Evolutionary conservation across 208 protist species (phyloP), one percentile per base, ranked within the genome.

Genomic region (Leishmania arabica): DNA sequence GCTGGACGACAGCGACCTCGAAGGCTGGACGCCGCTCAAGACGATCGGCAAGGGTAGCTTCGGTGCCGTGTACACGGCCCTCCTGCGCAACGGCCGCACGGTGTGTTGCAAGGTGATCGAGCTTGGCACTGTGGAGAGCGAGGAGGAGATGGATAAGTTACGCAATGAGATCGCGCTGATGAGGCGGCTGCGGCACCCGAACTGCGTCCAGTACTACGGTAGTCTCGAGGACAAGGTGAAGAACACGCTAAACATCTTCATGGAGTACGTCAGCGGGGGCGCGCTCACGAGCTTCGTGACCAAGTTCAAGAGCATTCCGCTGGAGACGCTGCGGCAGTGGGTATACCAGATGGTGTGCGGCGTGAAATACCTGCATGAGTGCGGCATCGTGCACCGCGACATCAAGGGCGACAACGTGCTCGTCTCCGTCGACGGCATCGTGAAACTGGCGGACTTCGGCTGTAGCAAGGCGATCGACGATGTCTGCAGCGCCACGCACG

Each of bases 391-490:
- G 0, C 96, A 98, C 78, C 90, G 96, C 34, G 96, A 98, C 65
- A 95, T 98, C 77, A 98, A 98, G 66, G 94, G 95, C 65, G 96
- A 95, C 74, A 98, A 98, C 80, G 92, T 98, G 2, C 86, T 98
- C 51, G 90, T 98, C 53, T 92, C 92, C 19, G 83, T 92, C 27
- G 93, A 96, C 70, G 95, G 95, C 65, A 90, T 95, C 27, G 87
- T 97, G 75, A 98, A 98, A 84, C 86, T 98, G 45, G 96, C 94
- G 17, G 96, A 98, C 87, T 98, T 98, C 85, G 96, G 96, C n/a
- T 97, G 93, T 78, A 95, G 93, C 77, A 97, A 96, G 83, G 75
- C 87, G 1, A 94, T 98, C 84, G 91, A 93, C 81, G 93, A 96
- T 77, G 90, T 95, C 11, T 96, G 90, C 84, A 95, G 90, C 80